phyloP scores from a whole-genome alignment of 1,284 basidiomycete genomes.

The Trametes versicolor region DNA sequence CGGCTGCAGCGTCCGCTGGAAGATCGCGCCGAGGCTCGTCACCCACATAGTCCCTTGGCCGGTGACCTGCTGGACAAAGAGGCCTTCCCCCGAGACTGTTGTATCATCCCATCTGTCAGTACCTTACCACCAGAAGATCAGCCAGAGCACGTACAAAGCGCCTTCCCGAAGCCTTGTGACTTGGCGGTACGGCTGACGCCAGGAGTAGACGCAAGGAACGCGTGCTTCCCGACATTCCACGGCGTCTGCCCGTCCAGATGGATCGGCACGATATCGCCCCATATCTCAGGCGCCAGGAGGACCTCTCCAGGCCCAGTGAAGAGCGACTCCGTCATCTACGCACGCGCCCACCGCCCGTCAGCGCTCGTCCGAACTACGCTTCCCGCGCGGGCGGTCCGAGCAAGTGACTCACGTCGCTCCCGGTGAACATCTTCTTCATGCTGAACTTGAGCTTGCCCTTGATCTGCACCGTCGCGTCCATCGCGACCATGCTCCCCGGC shows the following conservation, averaged over 20 bases:
- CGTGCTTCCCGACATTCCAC: slow-evolving; percentile 46
- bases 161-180: slow-evolving; percentile 43
- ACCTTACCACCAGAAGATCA: neutral
- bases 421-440: slow-evolving; percentile 44
- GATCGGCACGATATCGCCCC: slow-evolving; percentile 48
- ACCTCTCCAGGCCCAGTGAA: slow-evolving; percentile 47
- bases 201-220: slow-evolving; percentile 44
- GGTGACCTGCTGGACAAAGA: slow-evolving; percentile 41
- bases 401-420: slow-evolving; percentile 40
- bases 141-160: slow-evolving; percentile 40
- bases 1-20: slow-evolving; percentile 40
- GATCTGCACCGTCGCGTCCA: slow-evolving; percentile 45
- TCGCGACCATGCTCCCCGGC: slow-evolving; percentile 47
- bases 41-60: slow-evolving; percentile 46
- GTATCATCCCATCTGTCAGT: neutral
- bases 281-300: slow-evolving; percentile 45
- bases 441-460: slow-evolving; percentile 46
- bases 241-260: slow-evolving; percentile 39
- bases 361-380: neutral
- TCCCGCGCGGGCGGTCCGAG: too few species aligned
- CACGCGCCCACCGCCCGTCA: too few species aligned
- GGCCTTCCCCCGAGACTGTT: slow-evolving; percentile 47
- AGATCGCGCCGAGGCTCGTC: slow-evolving; percentile 45
- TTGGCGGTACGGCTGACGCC: slow-evolving; percentile 41
- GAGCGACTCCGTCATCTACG: slow-evolving; percentile 42